Evolutionary conservation across 1,139 yeast species (phyloP), one percentile per base, ranked within the genome.

Genomic region (Taphrina wiesneri): DNA sequence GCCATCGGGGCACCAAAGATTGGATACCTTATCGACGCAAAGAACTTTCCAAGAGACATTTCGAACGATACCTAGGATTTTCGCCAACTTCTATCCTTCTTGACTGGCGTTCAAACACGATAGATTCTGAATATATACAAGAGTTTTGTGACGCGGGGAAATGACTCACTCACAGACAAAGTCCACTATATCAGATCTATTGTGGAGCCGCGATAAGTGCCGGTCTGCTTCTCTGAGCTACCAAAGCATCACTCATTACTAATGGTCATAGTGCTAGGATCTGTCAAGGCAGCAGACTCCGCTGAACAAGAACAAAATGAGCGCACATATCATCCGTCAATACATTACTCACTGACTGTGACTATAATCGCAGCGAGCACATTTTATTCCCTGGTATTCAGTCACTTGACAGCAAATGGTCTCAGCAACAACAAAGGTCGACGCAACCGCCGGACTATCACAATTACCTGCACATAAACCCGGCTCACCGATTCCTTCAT

Each of bases 1-100:
- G 70, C 56, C 70, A 68, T 69, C 21, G 70, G 69, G 15, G 69
- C 69, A 3, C 67, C 47, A 41, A 68, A 34, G 47, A 69, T 51
- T 9, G 69, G 70, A 11, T 49, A 23, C 23, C 17, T 19, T 26
- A 68, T 34, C 21, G 52, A 41, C 4, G 68, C 69, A 43, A 68
- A 67, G 23, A 51, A 2, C 34, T 17, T 26, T n/a, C 11, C n/a
- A 23, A 26, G 15, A 19, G 56, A 34, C 56, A 52, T 52, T 49
- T 46, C 45, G 45, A 11, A 39, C 43, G 36, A 32, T 32, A 2
- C 5, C 36, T n/a, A n/a, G n/a, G n/a, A n/a, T n/a, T n/a, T n/a
- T n/a, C n/a, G n/a, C n/a, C n/a, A n/a, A n/a, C n/a, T n/a, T n/a
- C n/a, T n/a, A n/a, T n/a, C n/a, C n/a, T n/a, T n/a, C n/a, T n/a